A percentile compares a stretch with the other conserved stretches of the same genome.
Evolutionary conservation across 805 yeast species (phyloP).

Genomic region (Ogataea degrootiae): DNA sequence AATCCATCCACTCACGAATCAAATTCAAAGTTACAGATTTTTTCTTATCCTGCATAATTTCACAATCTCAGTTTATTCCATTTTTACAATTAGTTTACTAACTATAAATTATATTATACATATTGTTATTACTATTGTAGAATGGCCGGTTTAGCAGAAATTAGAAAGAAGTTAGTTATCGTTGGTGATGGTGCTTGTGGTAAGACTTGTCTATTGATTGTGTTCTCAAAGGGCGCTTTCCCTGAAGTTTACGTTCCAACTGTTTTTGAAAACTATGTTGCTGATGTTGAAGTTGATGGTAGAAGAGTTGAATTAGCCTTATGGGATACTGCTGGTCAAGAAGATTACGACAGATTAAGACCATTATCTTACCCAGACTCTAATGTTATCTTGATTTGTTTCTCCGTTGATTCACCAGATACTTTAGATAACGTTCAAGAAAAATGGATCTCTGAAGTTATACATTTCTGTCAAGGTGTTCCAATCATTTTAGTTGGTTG

Average conservation of each 20-base stretch:
- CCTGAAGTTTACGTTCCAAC: conserved; percentile 96
- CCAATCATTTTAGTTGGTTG: conserved; percentile 92
- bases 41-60: no score
- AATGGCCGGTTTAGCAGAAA: conserved; percentile 47
- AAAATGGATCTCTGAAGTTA: conserved; percentile 91
- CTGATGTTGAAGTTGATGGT: conserved; percentile 90
- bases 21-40: no score
- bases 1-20: no score
- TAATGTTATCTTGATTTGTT: conserved; percentile 86
- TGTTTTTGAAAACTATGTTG: conserved; percentile 95
- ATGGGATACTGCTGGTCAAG: conserved; percentile 99
- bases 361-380: conserved; percentile 91
- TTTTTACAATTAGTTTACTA: conserved; percentile 1
- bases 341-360: conserved; percentile 91
- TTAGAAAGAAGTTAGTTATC: conserved; percentile 81
- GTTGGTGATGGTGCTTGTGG: conserved; percentile 99
- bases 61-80: neutral
- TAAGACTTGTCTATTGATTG: conserved; percentile 86
- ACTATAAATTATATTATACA: neutral
- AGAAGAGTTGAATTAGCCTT: conserved; percentile 89
- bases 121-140: conserved; percentile 2
- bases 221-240: conserved; percentile 81
- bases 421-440: conserved; percentile 91
- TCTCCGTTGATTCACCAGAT: conserved; percentile 86
- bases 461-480: conserved; percentile 91